Evolutionary conservation across 306 rosid genomes (phyloP).

Genomic region (Trifolium subterraneum): DNA sequence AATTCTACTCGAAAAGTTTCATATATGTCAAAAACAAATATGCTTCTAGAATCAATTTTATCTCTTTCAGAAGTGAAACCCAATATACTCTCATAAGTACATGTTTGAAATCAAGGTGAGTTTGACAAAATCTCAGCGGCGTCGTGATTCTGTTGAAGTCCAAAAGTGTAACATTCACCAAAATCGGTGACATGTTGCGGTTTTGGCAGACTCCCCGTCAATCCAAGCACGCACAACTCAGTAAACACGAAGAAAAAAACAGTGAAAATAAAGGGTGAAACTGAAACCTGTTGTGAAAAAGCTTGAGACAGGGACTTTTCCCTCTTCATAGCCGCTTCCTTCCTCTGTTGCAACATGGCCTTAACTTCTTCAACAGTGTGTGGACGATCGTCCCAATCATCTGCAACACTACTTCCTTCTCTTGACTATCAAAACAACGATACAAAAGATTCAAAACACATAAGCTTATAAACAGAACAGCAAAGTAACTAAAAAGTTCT

Average conservation of each 20-base stretch:
- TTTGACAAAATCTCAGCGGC: neutral
- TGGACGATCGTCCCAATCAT: conserved; percentile 90
- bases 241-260: neutral
- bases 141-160: neutral
- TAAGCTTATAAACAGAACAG: neutral
- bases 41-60: no score
- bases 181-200: neutral
- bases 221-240: neutral
- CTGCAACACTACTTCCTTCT: conserved; percentile 85
- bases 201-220: neutral
- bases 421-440: conserved; percentile 56
- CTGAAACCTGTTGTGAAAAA: conserved; percentile 83
- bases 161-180: neutral
- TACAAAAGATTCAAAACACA: conserved; percentile 6
- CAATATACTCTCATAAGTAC: neutral
- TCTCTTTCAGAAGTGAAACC: neutral
- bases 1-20: neutral
- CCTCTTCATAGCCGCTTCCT: conserved; percentile 79
- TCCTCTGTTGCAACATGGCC: conserved; percentile 88
- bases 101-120: neutral
- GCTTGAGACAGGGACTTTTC: conserved; percentile 78
- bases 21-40: neutral
- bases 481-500: conserved; percentile 23
- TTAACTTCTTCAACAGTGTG: conserved; percentile 93
- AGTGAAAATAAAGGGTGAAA: neutral